A percentile compares a stretch with the other conserved stretches of the same genome.
Conservation (phyloP, 2,329 filamentous ascomycete species). For the Zopfia rhizophila region DNA sequence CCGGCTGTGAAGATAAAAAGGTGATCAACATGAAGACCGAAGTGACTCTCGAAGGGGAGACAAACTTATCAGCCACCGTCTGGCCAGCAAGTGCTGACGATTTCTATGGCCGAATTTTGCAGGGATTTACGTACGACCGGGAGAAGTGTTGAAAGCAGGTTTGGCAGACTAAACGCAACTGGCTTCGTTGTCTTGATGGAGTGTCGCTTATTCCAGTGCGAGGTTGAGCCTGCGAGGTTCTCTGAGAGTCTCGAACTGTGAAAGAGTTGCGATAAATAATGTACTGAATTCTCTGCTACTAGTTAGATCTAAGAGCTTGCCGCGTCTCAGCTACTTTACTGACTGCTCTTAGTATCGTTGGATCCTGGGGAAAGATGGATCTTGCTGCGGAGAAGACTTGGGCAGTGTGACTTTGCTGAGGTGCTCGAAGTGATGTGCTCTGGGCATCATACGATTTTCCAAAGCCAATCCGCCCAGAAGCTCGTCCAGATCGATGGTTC, state of each 20-base stretch:
- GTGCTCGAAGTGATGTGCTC: too few species aligned
- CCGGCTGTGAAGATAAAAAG: constrained; percentile 2
- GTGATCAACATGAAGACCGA: constrained; percentile 14
- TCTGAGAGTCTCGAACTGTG: too few species aligned
- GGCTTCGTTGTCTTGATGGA: too few species aligned
- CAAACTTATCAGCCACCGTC: background rate
- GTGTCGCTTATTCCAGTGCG: too few species aligned
- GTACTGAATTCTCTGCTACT: too few species aligned
- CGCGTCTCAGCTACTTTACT: constrained; percentile 1
- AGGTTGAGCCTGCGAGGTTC: too few species aligned
- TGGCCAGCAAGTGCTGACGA: constrained; percentile 2
- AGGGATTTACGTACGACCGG: constrained; percentile 5
- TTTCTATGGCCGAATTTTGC: constrained; percentile 3
- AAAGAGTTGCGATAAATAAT: too few species aligned
- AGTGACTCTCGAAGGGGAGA: constrained; percentile 1
- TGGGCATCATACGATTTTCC: too few species aligned
- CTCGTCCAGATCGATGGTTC: too few species aligned
- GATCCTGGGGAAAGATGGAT: constrained; percentile 19
- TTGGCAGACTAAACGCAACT: too few species aligned
- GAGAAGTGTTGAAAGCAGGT: constrained; percentile 16
- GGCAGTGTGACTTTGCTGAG: constrained; percentile 26
- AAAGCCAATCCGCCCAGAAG: too few species aligned
- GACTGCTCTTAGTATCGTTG: constrained; percentile 22
- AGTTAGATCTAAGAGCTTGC: constrained; percentile 9
- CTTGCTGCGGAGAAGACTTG: constrained; percentile 22